Evolutionary conservation across 1,284 basidiomycete species (phyloP), one percentile per base, ranked within the genome.

Genomic region (Thecaphora thlaspeos): DNA sequence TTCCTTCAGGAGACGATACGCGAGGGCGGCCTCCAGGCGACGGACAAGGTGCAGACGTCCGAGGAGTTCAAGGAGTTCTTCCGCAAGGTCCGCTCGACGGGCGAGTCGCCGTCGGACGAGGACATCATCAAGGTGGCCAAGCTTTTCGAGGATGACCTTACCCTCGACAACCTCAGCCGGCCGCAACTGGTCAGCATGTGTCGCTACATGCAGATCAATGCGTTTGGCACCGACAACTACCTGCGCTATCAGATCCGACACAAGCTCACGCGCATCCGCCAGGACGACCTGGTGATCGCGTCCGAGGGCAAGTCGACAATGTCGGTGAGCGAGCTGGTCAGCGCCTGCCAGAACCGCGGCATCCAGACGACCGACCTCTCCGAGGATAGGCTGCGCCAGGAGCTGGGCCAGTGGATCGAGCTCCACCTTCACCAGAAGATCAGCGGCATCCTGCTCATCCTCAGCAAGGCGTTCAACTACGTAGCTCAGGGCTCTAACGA

Each of bases 11-110:
- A 97, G 79, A 97, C 95, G 2, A 85, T 98, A 52, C 86, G 89
- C 43, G 94, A 97, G 80, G 91, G 90, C 15, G 91, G 91, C 38
- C 82, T 97, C 53, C 91, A 90, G 78, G 90, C 71, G 14, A 70
- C 90, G 8, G 93, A 79, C 58, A 78, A 94, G 75, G 93, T 98
- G 55, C 85, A 96, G 52, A 90, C 90, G 57, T 89, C 86, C 46
- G 91, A 96, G 60, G 91, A 92, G 49, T 98, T 98, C 84, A 97
- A 97, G 77, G 91, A 96, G 79, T 98, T 99, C 81, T 99, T 98
- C 87, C 86, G 91, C 76, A 98, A 98, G 82, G 89, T 97, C 57
- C 88, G 94, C 51, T 89, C 90, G 9, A 98, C 93, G 1, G 94
- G 94, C 54, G 94, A 97, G 82, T 84, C 87, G 1, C 94, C 94